Evolutionary conservation across 2,329 filamentous ascomycete genomes (phyloP).

Genomic region (Aspergillus quadricinctus): DNA sequence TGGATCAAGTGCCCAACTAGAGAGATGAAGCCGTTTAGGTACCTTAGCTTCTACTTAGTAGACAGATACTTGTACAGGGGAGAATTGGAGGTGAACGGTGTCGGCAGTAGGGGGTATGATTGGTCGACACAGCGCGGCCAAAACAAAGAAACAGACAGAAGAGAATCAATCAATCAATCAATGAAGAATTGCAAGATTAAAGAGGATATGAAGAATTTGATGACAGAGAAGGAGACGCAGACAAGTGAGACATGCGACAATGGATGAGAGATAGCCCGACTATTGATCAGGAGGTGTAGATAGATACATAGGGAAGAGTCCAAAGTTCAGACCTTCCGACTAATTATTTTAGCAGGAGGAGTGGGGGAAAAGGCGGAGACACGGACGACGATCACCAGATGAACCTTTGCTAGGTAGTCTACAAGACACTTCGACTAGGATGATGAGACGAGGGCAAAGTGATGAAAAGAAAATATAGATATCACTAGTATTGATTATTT

Average conservation of each 20-base stretch:
- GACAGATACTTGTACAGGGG: neutral
- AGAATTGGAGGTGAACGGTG: neutral
- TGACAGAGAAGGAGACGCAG: neutral
- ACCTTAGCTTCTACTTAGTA: neutral
- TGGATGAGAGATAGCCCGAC: neutral
- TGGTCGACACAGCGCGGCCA: neutral
- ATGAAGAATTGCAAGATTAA: neutral
- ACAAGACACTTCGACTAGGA: too few species aligned
- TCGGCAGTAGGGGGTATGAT: neutral
- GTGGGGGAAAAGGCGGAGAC: slow-evolving; percentile 15
- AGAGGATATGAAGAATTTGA: neutral
- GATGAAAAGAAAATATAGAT: too few species aligned
- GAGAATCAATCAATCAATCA: slow-evolving; percentile 5
- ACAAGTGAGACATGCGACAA: neutral
- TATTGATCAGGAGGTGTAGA: slow-evolving; percentile 3
- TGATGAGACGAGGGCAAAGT: too few species aligned
- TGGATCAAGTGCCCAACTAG: neutral
- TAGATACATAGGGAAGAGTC: slow-evolving; percentile 2
- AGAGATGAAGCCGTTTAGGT: neutral
- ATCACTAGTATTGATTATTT: too few species aligned
- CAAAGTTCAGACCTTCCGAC: neutral
- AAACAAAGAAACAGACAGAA: slow-evolving; percentile 15
- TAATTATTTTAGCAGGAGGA: neutral
- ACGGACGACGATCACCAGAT: slow-evolving; percentile 13
- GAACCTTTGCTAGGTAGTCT: too few species aligned